Percentiles rank a stretch among this genome's conserved stretches.
phyloP scores from a whole-genome alignment of 2,329 filamentous ascomycete genomes.

The Fusarium heterosporum region DNA sequence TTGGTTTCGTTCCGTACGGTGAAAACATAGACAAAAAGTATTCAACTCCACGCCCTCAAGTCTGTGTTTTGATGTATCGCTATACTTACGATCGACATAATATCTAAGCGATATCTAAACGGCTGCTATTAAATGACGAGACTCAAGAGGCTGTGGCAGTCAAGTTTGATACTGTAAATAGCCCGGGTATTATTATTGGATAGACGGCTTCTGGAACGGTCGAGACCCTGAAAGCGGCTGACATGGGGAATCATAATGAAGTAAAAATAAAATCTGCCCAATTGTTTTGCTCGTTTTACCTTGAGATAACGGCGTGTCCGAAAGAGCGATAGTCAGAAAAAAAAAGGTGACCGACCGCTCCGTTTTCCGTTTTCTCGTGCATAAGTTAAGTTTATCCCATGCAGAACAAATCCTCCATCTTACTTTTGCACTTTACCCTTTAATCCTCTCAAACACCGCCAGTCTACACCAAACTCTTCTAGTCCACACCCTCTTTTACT shows the following conservation, averaged over 20 bases:
- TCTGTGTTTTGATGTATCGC: neutral
- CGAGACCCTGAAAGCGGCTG: slow-evolving; percentile 33
- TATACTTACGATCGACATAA: neutral
- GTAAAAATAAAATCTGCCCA: slow-evolving; percentile 15
- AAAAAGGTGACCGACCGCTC: slow-evolving; percentile 11
- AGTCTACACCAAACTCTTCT: slow-evolving; percentile 17
- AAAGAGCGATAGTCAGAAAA: slow-evolving; percentile 25
- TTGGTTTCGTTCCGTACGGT: neutral
- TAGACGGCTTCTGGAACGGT: slow-evolving; percentile 28
- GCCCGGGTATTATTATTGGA: neutral
- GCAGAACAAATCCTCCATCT: slow-evolving; percentile 17
- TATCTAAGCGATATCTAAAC: no score
- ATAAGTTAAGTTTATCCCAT: slow-evolving; percentile 8
- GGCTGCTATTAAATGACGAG: neutral
- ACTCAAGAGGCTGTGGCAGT: neutral
- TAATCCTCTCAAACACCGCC: slow-evolving; percentile 33
- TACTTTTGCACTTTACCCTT: slow-evolving; percentile 13
- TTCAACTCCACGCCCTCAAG: neutral
- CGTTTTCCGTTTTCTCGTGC: slow-evolving; percentile 38
- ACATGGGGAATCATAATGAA: slow-evolving; percentile 1
- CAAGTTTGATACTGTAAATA: neutral
- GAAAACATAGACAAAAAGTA: neutral
- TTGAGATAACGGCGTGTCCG: slow-evolving; percentile 36
- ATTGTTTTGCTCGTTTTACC: neutral
- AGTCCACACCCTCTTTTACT: slow-evolving; percentile 15